A percentile compares a stretch with the other conserved stretches of the same genome.
Evolutionary conservation across 768 basidiomycete species (phyloP).

Genomic region (Coprinopsis cinerea): DNA sequence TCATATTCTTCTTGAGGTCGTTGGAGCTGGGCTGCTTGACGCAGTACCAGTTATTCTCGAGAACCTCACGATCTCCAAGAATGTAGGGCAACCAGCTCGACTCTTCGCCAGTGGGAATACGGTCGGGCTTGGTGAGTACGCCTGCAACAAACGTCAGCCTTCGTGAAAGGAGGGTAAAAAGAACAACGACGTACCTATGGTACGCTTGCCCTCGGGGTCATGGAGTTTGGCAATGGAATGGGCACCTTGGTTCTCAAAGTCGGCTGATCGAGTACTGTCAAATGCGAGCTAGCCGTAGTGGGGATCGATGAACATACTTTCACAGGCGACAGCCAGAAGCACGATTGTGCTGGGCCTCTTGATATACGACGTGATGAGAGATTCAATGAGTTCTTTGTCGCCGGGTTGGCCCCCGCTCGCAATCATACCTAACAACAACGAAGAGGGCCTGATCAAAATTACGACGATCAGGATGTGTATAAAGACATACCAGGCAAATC

Average conservation of each 20-base stretch:
- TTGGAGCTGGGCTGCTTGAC: constrained; percentile 50
- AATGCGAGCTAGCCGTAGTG: neutral
- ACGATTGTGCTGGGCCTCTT: constrained; percentile 55
- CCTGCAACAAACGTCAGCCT: constrained; percentile 30
- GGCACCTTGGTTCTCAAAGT: constrained; percentile 77
- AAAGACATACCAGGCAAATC: constrained; percentile 47
- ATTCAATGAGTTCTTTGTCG: constrained; percentile 59
- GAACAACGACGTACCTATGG: constrained; percentile 45
- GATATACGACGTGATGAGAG: constrained; percentile 55
- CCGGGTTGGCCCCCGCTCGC: constrained; percentile 43
- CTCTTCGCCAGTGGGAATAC: constrained; percentile 52
- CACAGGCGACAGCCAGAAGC: constrained; percentile 55
- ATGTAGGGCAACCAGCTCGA: constrained; percentile 52
- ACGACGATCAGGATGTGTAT: neutral
- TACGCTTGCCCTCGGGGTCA: constrained; percentile 60
- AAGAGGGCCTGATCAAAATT: neutral
- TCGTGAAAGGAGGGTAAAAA: neutral
- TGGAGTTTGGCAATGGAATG: constrained; percentile 54
- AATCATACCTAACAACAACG: constrained; percentile 43
- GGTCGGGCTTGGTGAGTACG: constrained; percentile 71
- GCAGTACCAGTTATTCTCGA: constrained; percentile 56
- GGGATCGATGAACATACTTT: constrained; percentile 37
- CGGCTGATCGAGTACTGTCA: constrained; percentile 39
- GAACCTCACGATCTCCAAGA: constrained; percentile 43
- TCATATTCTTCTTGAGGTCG: constrained; percentile 43